These are phyloP conservation scores for Plasmodium reichenowi DNA, from an alignment of 169 alveolate species.

Conservation along the genomic window DNA sequence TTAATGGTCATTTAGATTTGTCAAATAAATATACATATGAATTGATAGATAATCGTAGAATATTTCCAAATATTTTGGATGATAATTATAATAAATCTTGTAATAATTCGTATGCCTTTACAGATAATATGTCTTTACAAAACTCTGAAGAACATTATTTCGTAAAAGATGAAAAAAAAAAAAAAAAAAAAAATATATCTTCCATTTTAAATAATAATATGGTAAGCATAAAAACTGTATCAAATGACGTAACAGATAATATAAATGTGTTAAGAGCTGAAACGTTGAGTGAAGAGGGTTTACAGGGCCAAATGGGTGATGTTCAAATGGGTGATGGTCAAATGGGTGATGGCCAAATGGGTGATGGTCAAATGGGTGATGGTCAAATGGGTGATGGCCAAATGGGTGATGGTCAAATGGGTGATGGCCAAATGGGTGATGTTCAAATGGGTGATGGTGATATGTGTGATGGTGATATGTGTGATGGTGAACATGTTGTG, in stretches of 20 bases:
- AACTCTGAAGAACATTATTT: background rate
- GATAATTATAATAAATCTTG: constrained; percentile 11
- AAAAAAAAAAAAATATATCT: no score
- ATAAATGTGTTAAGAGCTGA: background rate
- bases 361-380: background rate
- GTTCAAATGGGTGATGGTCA: background rate
- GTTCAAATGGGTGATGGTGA: no score
- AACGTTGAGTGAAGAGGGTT: background rate
- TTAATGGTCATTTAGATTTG: constrained; percentile 57
- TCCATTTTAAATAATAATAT: no score
- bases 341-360: no score
- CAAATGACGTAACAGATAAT: background rate
- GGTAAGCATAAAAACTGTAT: no score
- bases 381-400: background rate
- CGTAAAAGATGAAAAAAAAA: background rate
- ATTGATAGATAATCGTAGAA: constrained; percentile 13
- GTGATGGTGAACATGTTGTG: background rate
- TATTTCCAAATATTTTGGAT: background rate
- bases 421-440: no score
- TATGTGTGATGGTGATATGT: background rate
- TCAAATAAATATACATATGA: constrained; percentile 72
- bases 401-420: background rate
- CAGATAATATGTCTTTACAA: background rate
- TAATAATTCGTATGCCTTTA: background rate
- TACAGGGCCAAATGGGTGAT: background rate